These are phyloP conservation scores for Populus hybrid DNA, from an alignment of 441 rosid species.

Conservation along the genomic window DNA sequence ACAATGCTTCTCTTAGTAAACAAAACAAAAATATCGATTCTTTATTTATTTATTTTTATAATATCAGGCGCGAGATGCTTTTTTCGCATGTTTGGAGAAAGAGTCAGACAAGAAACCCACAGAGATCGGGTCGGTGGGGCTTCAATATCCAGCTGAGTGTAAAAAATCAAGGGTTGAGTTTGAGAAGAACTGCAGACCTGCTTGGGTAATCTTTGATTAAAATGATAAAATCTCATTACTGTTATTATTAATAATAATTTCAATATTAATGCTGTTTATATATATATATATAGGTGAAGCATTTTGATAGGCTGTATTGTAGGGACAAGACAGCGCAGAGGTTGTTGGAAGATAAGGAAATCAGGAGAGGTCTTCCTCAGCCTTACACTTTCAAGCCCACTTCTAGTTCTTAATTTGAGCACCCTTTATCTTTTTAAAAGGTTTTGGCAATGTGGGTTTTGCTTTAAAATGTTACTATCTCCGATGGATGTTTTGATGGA, in stretches of 20 bases:
- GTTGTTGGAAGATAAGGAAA: conserved; percentile 56
- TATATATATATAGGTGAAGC: conserved; percentile 47
- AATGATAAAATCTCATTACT: not conserved
- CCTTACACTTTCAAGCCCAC: conserved; percentile 65
- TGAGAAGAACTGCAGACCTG: conserved; percentile 57
- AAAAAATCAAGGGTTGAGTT: conserved; percentile 46
- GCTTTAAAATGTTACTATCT: not conserved
- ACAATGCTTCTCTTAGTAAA: not conserved
- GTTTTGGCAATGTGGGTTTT: not conserved
- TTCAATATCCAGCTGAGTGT: conserved; percentile 65
- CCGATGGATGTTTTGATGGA: not conserved
- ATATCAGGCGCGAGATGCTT: conserved; percentile 63
- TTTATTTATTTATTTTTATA: not conserved
- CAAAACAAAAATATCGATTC: no score
- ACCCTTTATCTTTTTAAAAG: not conserved
- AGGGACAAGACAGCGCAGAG: conserved; percentile 57
- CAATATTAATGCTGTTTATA: not conserved
- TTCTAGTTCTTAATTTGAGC: conserved; percentile 18
- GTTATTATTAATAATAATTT: not conserved
- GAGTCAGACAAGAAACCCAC: conserved; percentile 61
- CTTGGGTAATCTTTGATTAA: conserved; percentile 47
- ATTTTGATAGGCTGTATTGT: conserved; percentile 66
- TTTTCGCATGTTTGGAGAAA: conserved; percentile 64
- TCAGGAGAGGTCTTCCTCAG: conserved; percentile 84
- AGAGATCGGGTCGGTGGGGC: conserved; percentile 70